Evolutionary conservation across 108 stramenopile species (phyloP).

Genomic region (Chaetoceros tenuissimus): DNA sequence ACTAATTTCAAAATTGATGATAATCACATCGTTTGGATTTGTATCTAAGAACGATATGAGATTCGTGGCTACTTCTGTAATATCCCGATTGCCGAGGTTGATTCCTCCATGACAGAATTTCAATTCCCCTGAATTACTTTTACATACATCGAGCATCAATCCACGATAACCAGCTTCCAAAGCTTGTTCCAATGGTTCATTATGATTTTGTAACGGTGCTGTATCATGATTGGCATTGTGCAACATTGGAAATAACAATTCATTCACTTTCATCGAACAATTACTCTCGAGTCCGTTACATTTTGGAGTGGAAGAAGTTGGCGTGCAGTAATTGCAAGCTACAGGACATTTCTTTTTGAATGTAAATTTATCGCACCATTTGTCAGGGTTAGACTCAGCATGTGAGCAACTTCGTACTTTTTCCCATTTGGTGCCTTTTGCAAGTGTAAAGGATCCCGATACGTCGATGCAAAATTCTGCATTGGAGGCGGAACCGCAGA

Average conservation of each 20-base stretch:
- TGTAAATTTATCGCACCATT: too few relatives aligned
- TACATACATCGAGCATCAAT: slow-evolving; percentile 52
- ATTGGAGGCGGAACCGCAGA: too few relatives aligned
- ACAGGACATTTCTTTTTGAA: too few relatives aligned
- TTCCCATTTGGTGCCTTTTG: too few relatives aligned
- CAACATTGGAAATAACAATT: slow-evolving; percentile 43
- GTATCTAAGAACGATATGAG: slow-evolving; percentile 38
- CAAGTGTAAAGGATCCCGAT: too few relatives aligned
- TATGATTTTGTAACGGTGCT: slow-evolving; percentile 45
- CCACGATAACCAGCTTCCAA: slow-evolving; percentile 60
- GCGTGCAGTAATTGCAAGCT: too few relatives aligned
- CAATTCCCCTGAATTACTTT: slow-evolving; percentile 41
- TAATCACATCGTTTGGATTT: slow-evolving; percentile 45
- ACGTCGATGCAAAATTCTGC: too few relatives aligned
- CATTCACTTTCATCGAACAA: slow-evolving; percentile 42
- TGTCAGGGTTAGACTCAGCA: too few relatives aligned
- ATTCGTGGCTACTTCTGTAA: slow-evolving; percentile 28
- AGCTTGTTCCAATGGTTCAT: slow-evolving; percentile 40
- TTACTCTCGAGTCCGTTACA: slow-evolving; percentile 53
- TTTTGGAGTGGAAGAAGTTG: too few relatives aligned
- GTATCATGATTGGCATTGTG: slow-evolving; percentile 77
- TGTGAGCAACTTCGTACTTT: too few relatives aligned
- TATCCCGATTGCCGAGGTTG: slow-evolving; percentile 36
- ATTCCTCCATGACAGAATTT: slow-evolving; percentile 51
- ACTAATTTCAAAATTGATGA: slow-evolving; percentile 50